Conservation (phyloP, 352 stramenopile genomes). For the Saprolegnia diclina region DNA sequence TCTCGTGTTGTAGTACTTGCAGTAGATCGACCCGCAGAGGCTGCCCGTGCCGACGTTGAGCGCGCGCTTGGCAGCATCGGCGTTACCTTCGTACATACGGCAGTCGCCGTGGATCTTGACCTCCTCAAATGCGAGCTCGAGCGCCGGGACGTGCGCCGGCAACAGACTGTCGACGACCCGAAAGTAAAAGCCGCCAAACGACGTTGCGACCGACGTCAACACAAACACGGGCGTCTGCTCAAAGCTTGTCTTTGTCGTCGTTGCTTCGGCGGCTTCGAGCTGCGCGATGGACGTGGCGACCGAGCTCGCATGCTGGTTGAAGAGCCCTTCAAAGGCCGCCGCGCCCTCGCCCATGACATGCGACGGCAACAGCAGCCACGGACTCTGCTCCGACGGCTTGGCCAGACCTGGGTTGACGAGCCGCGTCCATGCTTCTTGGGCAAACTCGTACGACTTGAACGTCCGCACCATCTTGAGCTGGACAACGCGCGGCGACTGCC, state of each 20-base stretch:
- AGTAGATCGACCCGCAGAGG: constrained; percentile 75
- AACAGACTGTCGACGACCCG: constrained; percentile 80
- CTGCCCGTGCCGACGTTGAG: constrained; percentile 70
- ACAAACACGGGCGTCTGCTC: constrained; percentile 43
- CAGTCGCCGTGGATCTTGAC: constrained; percentile 68
- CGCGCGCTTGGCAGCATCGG: constrained; percentile 28
- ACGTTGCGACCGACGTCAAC: constrained; percentile 68
- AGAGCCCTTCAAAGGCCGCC: constrained; percentile 72
- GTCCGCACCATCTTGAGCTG: constrained; percentile 84
- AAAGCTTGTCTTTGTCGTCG: not conserved
- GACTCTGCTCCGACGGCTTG: constrained; percentile 58
- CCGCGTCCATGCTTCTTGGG: constrained; percentile 76
- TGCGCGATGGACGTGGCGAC: not conserved
- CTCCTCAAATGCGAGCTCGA: constrained; percentile 78
- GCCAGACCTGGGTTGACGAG: constrained; percentile 70
- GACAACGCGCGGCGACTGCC: constrained; percentile 43
- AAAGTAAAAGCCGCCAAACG: constrained; percentile 84
- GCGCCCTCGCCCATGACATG: constrained; percentile 63
- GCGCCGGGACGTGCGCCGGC: constrained; percentile 55
- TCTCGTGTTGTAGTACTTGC: constrained; percentile 85
- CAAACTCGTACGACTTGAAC: constrained; percentile 85
- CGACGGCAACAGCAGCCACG: constrained; percentile 76
- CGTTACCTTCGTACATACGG: constrained; percentile 51
- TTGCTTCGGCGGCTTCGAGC: not conserved
- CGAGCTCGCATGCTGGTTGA: constrained; percentile 42